Conservation (phyloP, 768 basidiomycete species). For the Mycena belliarum region DNA sequence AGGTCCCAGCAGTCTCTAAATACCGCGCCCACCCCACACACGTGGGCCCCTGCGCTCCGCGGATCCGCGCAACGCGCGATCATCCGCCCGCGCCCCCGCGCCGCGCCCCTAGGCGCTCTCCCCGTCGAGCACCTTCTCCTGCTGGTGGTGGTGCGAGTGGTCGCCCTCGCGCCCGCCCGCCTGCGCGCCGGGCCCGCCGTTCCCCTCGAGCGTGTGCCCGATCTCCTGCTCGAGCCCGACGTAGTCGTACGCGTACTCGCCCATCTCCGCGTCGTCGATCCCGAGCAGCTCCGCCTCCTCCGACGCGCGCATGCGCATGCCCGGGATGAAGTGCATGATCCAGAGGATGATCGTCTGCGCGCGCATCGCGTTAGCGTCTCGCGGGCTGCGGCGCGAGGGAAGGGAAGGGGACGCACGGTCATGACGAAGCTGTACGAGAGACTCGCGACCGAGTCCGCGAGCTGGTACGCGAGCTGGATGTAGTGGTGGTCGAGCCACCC, state of each 20-base stretch:
- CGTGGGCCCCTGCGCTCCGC: too few relatives aligned
- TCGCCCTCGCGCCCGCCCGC: slow-evolving; percentile 19
- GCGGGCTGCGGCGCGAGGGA: neutral
- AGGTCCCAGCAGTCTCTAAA: too few relatives aligned
- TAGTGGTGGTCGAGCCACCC: slow-evolving; percentile 89
- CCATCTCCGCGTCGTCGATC: slow-evolving; percentile 88
- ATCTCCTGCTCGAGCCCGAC: slow-evolving; percentile 71
- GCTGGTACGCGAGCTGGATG: slow-evolving; percentile 82
- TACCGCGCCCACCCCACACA: too few relatives aligned
- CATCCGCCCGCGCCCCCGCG: too few relatives aligned
- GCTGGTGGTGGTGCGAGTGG: slow-evolving; percentile 7
- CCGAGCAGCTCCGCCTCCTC: slow-evolving; percentile 78
- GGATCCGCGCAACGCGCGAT: too few relatives aligned
- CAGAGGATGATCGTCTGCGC: slow-evolving; percentile 76
- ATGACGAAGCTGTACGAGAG: slow-evolving; percentile 73
- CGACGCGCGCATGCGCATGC: slow-evolving; percentile 65
- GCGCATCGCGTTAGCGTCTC: neutral
- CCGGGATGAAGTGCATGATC: slow-evolving; percentile 87
- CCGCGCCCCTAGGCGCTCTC: slow-evolving; percentile 2
- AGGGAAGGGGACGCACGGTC: slow-evolving; percentile 52
- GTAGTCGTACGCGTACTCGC: slow-evolving; percentile 88
- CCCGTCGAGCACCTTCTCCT: slow-evolving; percentile 11
- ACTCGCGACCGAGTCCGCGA: slow-evolving; percentile 72
- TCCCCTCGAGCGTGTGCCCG: slow-evolving; percentile 35
- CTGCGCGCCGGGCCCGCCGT: slow-evolving; percentile 15